Percentiles rank a stretch among this genome's conserved stretches.
phyloP scores from a whole-genome alignment of 2,329 filamentous ascomycete genomes.

The Xylariaceae sp. region DNA sequence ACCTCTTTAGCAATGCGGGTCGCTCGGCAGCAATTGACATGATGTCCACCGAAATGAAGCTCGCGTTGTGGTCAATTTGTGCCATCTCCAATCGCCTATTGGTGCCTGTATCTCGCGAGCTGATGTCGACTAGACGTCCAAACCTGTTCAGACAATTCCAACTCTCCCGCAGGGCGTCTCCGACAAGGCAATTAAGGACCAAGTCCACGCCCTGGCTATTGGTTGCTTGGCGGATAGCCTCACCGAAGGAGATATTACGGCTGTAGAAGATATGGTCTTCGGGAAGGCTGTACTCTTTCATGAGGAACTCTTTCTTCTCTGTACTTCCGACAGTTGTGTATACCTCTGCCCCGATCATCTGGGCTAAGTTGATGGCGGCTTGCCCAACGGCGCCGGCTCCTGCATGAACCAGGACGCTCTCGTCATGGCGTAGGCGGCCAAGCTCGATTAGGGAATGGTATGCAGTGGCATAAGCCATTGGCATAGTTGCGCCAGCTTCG shows the following conservation, averaged over 20 bases:
- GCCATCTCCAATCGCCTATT: slow-evolving; percentile 52
- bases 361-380: slow-evolving; percentile 38
- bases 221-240: slow-evolving; percentile 34
- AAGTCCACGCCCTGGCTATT: slow-evolving; percentile 35
- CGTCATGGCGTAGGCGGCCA: slow-evolving; percentile 35
- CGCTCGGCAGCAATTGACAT: slow-evolving; percentile 47
- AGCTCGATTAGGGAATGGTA: slow-evolving; percentile 38
- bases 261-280: slow-evolving; percentile 40
- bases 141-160: slow-evolving; percentile 42
- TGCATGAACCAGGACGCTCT: slow-evolving; percentile 38
- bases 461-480: slow-evolving; percentile 37
- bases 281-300: slow-evolving; percentile 35
- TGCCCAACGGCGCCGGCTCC: slow-evolving; percentile 40
- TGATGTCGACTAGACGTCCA: slow-evolving; percentile 40
- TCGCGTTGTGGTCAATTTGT: slow-evolving; percentile 54
- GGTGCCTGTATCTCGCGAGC: slow-evolving; percentile 33
- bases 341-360: slow-evolving; percentile 39
- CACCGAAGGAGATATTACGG: slow-evolving; percentile 35
- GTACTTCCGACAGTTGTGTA: slow-evolving; percentile 37
- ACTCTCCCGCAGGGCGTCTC: slow-evolving; percentile 39
- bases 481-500: slow-evolving; percentile 37
- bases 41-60: slow-evolving; percentile 54
- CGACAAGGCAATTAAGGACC: slow-evolving; percentile 37
- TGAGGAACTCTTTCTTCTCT: slow-evolving; percentile 39
- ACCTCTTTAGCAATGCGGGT: slow-evolving; percentile 35